Evolutionary conservation across 73 alveolate genomes (phyloP).

Genomic region (Paraurostyla sp.): DNA sequence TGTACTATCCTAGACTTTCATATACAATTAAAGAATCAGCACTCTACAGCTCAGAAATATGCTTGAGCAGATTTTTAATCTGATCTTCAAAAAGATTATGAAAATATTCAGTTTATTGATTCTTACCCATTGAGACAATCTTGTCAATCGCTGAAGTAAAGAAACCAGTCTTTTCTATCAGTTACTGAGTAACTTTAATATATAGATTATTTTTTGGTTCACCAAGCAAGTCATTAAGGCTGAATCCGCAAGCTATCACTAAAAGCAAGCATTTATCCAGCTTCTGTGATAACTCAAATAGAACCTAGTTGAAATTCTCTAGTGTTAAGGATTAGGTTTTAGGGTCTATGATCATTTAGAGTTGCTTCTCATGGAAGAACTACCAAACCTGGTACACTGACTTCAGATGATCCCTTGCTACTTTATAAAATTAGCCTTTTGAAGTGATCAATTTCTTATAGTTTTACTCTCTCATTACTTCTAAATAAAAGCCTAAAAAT

Average conservation of each 20-base stretch:
- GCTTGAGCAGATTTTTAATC: constrained; percentile 34
- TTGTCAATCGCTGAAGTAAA: constrained; percentile 12
- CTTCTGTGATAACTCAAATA: constrained; percentile 34
- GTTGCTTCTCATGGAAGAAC: constrained; percentile 42
- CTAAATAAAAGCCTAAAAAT: constrained; percentile 58
- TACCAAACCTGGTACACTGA: constrained; percentile 44
- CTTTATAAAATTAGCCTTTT: constrained; percentile 44
- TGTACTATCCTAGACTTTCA: constrained; percentile 27
- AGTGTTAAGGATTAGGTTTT: background rate
- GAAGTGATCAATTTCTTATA: constrained; percentile 50
- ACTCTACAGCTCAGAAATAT: constrained; percentile 49
- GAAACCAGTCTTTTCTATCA: constrained; percentile 34
- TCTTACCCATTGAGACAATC: background rate
- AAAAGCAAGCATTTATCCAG: constrained; percentile 62
- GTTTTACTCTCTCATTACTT: constrained; percentile 54
- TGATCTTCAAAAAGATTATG: constrained; percentile 25
- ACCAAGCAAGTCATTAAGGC: constrained; percentile 6
- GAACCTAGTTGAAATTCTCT: constrained; percentile 37
- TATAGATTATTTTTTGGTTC: constrained; percentile 55
- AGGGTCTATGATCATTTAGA: constrained; percentile 22
- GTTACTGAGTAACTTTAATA: constrained; percentile 5
- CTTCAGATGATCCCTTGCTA: constrained; percentile 49
- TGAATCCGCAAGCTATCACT: constrained; percentile 60
- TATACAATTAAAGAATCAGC: constrained; percentile 51
- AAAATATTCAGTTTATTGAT: background rate